Conservation (phyloP, 441 rosid genomes). For the Populus trichocarpa region DNA sequence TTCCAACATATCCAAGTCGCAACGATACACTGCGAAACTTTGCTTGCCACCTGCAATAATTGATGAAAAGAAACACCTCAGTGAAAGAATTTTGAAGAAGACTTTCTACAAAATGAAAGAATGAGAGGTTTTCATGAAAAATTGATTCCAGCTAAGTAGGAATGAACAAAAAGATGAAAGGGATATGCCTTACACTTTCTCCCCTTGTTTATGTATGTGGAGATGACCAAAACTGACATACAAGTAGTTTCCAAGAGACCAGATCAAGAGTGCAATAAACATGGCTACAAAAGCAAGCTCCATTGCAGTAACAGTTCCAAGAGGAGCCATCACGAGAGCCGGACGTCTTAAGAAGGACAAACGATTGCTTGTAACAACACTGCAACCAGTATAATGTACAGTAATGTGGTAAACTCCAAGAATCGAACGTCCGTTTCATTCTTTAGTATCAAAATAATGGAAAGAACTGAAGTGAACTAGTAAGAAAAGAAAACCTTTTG, state of each 20-base stretch:
- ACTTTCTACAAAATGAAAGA: background rate
- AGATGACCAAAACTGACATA: slow-evolving; percentile 29
- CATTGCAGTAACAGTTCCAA: slow-evolving; percentile 40
- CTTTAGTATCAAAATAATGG: background rate
- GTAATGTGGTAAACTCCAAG: background rate
- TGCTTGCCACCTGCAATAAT: slow-evolving; percentile 41
- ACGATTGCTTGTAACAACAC: slow-evolving; percentile 1
- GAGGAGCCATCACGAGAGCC: slow-evolving; percentile 40
- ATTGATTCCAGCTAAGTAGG: background rate
- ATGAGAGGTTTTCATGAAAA: background rate
- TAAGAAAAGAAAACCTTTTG: slow-evolving; percentile 1
- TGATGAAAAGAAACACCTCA: background rate
- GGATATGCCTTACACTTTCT: slow-evolving; percentile 30
- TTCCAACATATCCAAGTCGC: slow-evolving; percentile 46
- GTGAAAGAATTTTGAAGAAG: background rate
- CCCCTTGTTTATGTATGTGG: slow-evolving; percentile 34
- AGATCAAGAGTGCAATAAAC: slow-evolving; percentile 45
- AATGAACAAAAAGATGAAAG: background rate
- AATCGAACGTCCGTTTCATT: background rate
- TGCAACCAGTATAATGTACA: slow-evolving; percentile 2
- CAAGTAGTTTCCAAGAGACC: slow-evolving; percentile 50
- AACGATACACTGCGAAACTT: slow-evolving; percentile 39
- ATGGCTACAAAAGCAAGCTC: slow-evolving; percentile 44
- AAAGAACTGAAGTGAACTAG: background rate
- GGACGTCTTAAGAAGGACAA: slow-evolving; percentile 30